Evolutionary conservation across 441 rosid species (phyloP), one percentile per base, ranked within the genome.

Genomic region (Isatis lusitanica): DNA sequence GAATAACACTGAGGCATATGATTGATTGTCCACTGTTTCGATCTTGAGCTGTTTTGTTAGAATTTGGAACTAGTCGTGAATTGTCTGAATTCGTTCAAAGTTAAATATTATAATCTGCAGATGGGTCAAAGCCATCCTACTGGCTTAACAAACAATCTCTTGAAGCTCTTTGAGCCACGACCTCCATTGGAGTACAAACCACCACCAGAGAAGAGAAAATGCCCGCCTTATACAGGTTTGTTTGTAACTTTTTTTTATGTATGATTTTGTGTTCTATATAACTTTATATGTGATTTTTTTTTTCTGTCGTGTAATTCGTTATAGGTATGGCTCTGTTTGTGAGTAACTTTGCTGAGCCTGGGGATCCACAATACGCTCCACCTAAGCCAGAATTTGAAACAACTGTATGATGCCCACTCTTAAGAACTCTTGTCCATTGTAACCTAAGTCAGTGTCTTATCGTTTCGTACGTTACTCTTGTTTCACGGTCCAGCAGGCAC

Each of bases 51-150:
- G 5, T 53, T 10, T 6, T 6, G 28, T 30, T 12, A 4, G 43
- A 17, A 28, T 13, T 66, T 26, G 16, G 24, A 52, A 38, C 16
- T 33, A 63, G 2, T 63, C 40, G 48, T 28, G 28, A 2, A 4
- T 35, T 33, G 35, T 7, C 10, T 9, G 8, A 15, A 12, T 17
- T 13, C 13, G 47, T 52, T 73, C 10, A 18, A 12, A 11, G 61
- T 15, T 44, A 6, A 35, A 7, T 16, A 1, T 5, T 30, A 44
- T 67, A 17, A 13, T 30, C 76, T 79, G 83, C 89, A 91, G 97
- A 93, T 93, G 80, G 96, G 96, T 61, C 96, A 89, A 73, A 90
- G 94, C 73, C 98, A 93, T 70, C 97, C 97, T 2, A 89, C 97
- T 17, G 98, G 97, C 52, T 83, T 93, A 75, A 93, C 98, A 47